Base-by-base conservation (phyloP, 176 grass and related monocot species). In the Aegilops bicornis region DNA sequence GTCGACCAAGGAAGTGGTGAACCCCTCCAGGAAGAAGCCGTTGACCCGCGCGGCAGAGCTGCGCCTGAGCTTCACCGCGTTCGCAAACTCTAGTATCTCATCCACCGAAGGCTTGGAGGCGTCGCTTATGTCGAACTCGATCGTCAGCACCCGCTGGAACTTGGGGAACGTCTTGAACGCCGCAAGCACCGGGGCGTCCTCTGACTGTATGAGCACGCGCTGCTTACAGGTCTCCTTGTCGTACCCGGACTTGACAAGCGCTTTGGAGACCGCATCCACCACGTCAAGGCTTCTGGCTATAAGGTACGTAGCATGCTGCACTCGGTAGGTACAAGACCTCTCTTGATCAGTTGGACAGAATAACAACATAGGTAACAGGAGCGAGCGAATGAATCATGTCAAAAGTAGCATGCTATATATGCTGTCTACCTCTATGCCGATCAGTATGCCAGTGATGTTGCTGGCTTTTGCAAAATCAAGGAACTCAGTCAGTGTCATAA, bases 361-460 rank as follows among this genome's bases (percentile, higher is more conserved):
- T 48, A 15, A 69, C 47, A 6, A 69, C 47, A 62, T 22, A 64
- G 68, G 17, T 37, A 16, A 30, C n/a, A 16, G 35, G 24, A 60
- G 35, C 29, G 4, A 45, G 36, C 9, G 50, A 33, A 48, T 75
- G 61, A 71, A 85, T 72, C 15, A 36, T 14, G 69, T 42, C 8
- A 66, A 58, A 69, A 79, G 15, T 76, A 61, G 27, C 50, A 40
- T 17, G 48, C 50, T 78, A 70, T 58, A 58, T 58, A 59, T 59
- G 54, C 54, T 59, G 54, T 29, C 10, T 85, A 98, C 96, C 91
- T 98, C 90, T 76, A 95, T 91, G 83, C 86, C 82, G 76, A 98
- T 88, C 75, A 95, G 79, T 73, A 95, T 85, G 16, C 96, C 91
- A 24, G 86, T 78, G 70, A 95, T 76, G 25, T 82, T 89, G 70